These are phyloP conservation scores for Dentipellis sp. DNA, from an alignment of 768 basidiomycete genomes.

Conservation along the genomic window DNA sequence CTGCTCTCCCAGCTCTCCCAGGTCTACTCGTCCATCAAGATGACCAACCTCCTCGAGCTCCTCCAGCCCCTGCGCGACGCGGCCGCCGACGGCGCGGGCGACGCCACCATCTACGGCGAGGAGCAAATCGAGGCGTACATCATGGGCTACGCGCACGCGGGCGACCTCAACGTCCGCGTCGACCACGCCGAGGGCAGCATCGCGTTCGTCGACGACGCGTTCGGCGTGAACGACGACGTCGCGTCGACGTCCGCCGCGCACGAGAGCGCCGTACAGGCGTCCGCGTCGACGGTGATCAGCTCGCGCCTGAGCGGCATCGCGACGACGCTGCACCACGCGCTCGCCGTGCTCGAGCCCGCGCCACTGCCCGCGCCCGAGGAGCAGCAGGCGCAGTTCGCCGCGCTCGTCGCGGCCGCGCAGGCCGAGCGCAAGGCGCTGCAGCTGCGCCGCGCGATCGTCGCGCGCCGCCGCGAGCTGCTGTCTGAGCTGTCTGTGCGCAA, in stretches of 20 bases:
- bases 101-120: conserved; percentile 41
- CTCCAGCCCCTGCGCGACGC: conserved; percentile 63
- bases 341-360: conserved; percentile 44
- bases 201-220: conserved; percentile 75
- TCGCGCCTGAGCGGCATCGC: conserved; percentile 77
- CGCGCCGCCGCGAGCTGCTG: conserved; percentile 75
- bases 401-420: conserved; percentile 55
- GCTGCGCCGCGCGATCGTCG: conserved; percentile 71
- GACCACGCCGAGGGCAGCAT: conserved; percentile 85
- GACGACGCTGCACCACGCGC: conserved; percentile 56
- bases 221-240: conserved; percentile 32
- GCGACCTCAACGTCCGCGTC: conserved; percentile 78
- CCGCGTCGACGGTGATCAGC: conserved; percentile 61
- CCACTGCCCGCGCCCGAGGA: conserved; percentile 41
- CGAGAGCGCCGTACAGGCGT: conserved; percentile 53
- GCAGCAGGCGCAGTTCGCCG: conserved; percentile 46
- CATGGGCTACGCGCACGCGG: conserved; percentile 84
- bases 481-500: conserved; percentile 78
- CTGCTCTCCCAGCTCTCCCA: conserved; percentile 87
- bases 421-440: conserved; percentile 72
- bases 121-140: conserved; percentile 84
- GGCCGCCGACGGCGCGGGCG: conserved; percentile 32
- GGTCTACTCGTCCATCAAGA: conserved; percentile 82
- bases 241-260: conserved; percentile 22
- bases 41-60: conserved; percentile 68